These are phyloP conservation scores for Aspergillus calidoustus DNA, from an alignment of 2,329 filamentous ascomycete genomes.

Conservation along the genomic window DNA sequence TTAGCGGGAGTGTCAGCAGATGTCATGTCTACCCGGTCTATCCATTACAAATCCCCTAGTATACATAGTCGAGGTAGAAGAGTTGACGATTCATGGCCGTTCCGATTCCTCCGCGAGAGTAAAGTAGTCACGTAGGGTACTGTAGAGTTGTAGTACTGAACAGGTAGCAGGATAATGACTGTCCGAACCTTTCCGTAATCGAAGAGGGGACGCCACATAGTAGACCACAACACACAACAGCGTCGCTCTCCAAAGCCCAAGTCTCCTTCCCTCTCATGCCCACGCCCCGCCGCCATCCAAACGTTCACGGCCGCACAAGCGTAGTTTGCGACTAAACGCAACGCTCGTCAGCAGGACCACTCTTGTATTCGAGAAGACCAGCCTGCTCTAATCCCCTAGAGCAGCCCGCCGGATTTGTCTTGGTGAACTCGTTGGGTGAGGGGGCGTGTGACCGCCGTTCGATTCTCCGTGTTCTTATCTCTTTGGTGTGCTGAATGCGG, in stretches of 20 bases:
- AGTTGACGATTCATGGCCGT: not conserved
- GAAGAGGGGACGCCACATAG: not conserved
- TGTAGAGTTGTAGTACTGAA: not conserved
- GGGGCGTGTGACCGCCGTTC: conserved; percentile 7
- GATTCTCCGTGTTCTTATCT: conserved; percentile 10
- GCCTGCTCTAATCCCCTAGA: not conserved
- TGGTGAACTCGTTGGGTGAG: conserved; percentile 5
- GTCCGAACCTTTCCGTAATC: not conserved
- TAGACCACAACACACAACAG: not conserved
- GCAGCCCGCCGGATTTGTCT: not conserved
- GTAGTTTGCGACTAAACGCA: not conserved
- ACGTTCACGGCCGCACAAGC: not conserved
- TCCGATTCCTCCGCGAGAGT: not conserved
- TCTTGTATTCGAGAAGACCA: not conserved
- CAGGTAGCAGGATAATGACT: not conserved
- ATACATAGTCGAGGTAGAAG: not conserved
- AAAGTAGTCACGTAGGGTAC: not conserved
- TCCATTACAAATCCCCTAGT: not conserved
- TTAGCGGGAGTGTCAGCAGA: too few species aligned
- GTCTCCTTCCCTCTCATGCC: conserved; percentile 1
- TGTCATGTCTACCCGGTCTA: too few species aligned
- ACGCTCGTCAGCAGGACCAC: not conserved
- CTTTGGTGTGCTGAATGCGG: conserved; percentile 1
- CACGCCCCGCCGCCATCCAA: not conserved
- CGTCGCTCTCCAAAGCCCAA: not conserved